A percentile compares a stretch with the other conserved stretches of the same genome.
Conservation (phyloP, 2,329 filamentous ascomycete genomes). For the Pleurostoma richardsiae region DNA sequence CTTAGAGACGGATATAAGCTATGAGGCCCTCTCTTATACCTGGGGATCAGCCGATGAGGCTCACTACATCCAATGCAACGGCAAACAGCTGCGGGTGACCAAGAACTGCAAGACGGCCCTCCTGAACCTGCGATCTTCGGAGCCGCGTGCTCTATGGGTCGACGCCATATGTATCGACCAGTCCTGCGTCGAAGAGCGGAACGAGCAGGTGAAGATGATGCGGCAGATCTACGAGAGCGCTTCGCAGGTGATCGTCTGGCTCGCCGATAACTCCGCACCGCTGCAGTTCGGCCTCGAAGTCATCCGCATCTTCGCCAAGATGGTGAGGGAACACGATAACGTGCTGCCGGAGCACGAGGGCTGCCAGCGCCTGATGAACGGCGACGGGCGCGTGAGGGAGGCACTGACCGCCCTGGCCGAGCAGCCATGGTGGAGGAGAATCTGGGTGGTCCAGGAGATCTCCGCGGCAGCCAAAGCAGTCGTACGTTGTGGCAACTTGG, state of each 20-base stretch:
- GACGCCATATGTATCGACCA: constrained; percentile 16
- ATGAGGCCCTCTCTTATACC: constrained; percentile 3
- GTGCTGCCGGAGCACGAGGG: no score
- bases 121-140: background rate
- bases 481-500: no score
- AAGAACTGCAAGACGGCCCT: constrained; percentile 4
- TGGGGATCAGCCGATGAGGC: background rate
- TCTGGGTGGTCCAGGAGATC: no score
- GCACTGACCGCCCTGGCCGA: no score
- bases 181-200: constrained; percentile 8
- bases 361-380: no score
- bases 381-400: no score
- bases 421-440: no score
- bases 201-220: constrained; percentile 11
- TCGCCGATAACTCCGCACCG: background rate
- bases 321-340: no score
- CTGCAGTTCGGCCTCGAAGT: no score
- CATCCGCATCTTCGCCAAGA: no score
- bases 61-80: constrained; percentile 27
- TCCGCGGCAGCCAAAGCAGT: no score
- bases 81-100: constrained; percentile 1
- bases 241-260: constrained; percentile 3
- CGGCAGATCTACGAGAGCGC: constrained; percentile 9
- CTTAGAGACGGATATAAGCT: no score
- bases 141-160: constrained; percentile 8